These are phyloP conservation scores for Dactylonectria macrodidyma DNA, from an alignment of 2,329 filamentous ascomycete species.

Conservation along the genomic window DNA sequence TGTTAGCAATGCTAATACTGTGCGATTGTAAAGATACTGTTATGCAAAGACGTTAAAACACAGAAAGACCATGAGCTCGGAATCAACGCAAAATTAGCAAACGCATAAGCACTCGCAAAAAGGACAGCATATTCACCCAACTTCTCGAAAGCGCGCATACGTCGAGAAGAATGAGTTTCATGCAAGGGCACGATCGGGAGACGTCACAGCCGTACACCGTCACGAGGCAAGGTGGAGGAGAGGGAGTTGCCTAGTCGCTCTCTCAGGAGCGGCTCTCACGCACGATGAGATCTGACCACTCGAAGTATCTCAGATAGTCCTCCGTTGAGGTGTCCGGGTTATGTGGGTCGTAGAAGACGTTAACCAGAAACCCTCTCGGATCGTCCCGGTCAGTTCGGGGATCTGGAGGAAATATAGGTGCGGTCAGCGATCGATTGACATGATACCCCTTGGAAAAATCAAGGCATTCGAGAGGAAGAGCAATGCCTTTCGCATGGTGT, in stretches of 20 bases:
- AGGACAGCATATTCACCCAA: not conserved
- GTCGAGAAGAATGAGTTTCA: not conserved
- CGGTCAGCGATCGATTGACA: not conserved
- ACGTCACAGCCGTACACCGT: not conserved
- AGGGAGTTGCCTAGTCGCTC: too few species aligned
- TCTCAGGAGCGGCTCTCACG: slow-evolving; percentile 33
- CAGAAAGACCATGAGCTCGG: not conserved
- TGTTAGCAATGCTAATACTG: slow-evolving; percentile 1
- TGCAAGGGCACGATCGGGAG: not conserved
- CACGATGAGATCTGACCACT: slow-evolving; percentile 46
- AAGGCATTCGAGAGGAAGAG: too few species aligned
- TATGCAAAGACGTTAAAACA: slow-evolving; percentile 1
- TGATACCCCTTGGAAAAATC: not conserved
- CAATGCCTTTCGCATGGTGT: not conserved
- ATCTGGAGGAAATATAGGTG: slow-evolving; percentile 31
- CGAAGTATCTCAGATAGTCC: slow-evolving; percentile 44
- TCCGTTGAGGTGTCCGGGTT: slow-evolving; percentile 48
- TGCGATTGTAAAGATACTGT: not conserved
- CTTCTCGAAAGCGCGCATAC: not conserved
- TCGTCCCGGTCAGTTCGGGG: slow-evolving; percentile 43
- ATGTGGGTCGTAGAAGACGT: slow-evolving; percentile 51
- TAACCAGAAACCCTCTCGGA: slow-evolving; percentile 53
- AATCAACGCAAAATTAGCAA: slow-evolving; percentile 7
- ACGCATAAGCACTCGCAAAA: not conserved
- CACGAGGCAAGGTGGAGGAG: not conserved